Percentiles rank a stretch among this genome's conserved stretches.
Evolutionary conservation across 179 eudicot genomes (phyloP).

Genomic region (Silene vulgaris): DNA sequence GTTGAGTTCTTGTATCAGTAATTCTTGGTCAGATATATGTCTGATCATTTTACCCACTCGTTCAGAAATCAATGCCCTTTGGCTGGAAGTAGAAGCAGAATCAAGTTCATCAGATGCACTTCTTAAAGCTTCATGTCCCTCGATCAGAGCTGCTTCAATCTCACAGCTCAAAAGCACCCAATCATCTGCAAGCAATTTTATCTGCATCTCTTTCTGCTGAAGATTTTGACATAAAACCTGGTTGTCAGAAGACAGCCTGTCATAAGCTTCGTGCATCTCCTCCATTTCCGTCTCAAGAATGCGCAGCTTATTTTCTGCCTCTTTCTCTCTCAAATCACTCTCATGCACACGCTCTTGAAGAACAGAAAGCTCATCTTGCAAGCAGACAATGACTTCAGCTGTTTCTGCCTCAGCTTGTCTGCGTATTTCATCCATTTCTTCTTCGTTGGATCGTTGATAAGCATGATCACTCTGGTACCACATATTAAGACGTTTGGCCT

Average conservation of each 20-base stretch:
- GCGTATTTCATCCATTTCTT: conserved; percentile 82
- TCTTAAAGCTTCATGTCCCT: conserved; percentile 60
- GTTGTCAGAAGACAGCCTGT: conserved; percentile 41
- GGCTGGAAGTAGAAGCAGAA: conserved; percentile 34
- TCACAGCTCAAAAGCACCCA: conserved; percentile 50
- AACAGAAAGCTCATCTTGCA: conserved; percentile 81
- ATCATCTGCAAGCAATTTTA: conserved; percentile 40
- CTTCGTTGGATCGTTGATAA: conserved; percentile 53
- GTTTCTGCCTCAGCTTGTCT: conserved; percentile 95
- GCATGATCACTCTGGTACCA: conserved; percentile 63
- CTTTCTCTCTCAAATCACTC: conserved; percentile 49
- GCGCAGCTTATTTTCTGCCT: conserved; percentile 41
- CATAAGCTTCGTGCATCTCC: conserved; percentile 38
- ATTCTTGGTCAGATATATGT: conserved; percentile 60
- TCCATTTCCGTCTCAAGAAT: conserved; percentile 40
- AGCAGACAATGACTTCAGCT: conserved; percentile 87
- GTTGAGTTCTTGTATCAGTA: conserved; percentile 54
- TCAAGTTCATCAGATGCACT: conserved; percentile 61
- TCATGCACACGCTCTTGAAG: conserved; percentile 75
- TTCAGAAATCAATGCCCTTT: conserved; percentile 46
- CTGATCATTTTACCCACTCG: conserved; percentile 55
- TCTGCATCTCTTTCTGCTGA: conserved; percentile 45
- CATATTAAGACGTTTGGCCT: conserved; percentile 63
- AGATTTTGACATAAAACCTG: conserved; percentile 40
- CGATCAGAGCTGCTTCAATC: conserved; percentile 59